phyloP scores from a whole-genome alignment of 306 rosid genomes.

The Quercus suber region DNA sequence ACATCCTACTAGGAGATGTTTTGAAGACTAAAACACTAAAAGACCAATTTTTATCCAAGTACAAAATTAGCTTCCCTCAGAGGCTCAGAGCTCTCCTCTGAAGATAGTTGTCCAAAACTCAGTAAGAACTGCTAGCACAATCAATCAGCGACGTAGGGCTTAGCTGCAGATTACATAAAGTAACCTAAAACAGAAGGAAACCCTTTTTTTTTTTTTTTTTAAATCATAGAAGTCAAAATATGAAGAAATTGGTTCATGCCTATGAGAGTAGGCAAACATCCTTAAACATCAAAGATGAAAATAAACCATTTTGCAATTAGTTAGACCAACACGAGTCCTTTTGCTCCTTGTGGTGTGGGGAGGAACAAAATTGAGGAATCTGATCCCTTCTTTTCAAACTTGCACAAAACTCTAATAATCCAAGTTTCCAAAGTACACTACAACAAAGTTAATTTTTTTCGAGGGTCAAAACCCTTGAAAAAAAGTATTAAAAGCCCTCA shows the following conservation, averaged over 20 bases:
- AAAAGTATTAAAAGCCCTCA: no score
- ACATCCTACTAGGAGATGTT: background rate
- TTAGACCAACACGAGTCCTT: background rate
- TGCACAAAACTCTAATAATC: no score
- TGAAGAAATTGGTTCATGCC: no score
- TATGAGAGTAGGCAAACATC: background rate
- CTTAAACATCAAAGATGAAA: background rate
- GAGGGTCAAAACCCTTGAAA: no score
- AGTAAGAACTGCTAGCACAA: background rate
- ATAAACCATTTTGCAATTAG: background rate
- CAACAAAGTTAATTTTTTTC: no score
- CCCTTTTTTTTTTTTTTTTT: no score
- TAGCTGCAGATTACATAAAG: background rate
- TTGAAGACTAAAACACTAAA: background rate
- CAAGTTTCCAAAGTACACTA: no score
- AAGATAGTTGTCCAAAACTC: background rate
- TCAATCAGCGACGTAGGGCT: background rate
- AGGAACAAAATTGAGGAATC: no score
- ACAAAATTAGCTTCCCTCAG: background rate
- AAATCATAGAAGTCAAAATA: background rate
- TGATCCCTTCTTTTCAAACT: no score
- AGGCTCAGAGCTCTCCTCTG: background rate
- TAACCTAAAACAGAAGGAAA: background rate
- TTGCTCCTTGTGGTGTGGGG: no score
- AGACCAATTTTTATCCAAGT: background rate